These are phyloP conservation scores for Teunomyces funiuensis DNA, from an alignment of 805 yeast genomes.

Conservation along the genomic window DNA sequence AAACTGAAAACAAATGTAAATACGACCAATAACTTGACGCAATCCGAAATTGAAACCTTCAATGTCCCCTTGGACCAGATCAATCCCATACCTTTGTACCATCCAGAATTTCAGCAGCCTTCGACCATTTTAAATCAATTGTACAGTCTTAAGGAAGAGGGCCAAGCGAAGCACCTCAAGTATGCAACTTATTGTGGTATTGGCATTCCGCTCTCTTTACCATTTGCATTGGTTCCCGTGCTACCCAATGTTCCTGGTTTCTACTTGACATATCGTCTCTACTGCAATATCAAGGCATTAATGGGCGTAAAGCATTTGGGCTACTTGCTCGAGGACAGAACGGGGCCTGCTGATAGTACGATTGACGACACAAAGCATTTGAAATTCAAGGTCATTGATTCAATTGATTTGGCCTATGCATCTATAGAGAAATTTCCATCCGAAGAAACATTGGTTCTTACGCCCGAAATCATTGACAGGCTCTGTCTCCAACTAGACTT, in stretches of 20 bases:
- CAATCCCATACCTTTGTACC: slow-evolving; percentile 41
- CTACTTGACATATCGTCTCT: slow-evolving; percentile 75
- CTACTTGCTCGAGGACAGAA: slow-evolving; percentile 45
- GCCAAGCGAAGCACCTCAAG: slow-evolving; percentile 54
- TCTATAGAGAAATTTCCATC: background rate
- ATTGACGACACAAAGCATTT: slow-evolving; percentile 14
- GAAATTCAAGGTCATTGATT: slow-evolving; percentile 12
- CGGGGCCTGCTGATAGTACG: slow-evolving; percentile 7
- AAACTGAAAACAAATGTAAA: slow-evolving; percentile 12
- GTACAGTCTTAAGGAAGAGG: slow-evolving; percentile 39
- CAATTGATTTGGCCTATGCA: slow-evolving; percentile 16
- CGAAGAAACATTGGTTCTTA: slow-evolving; percentile 2
- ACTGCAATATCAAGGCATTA: slow-evolving; percentile 80
- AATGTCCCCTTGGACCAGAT: slow-evolving; percentile 29
- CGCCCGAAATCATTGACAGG: slow-evolving; percentile 35
- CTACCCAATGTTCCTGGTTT: slow-evolving; percentile 92
- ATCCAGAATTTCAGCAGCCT: slow-evolving; percentile 36
- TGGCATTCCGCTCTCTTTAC: slow-evolving; percentile 75
- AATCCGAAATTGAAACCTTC: slow-evolving; percentile 25
- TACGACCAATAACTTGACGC: slow-evolving; percentile 16
- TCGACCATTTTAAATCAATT: slow-evolving; percentile 39
- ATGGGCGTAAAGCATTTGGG: slow-evolving; percentile 70
- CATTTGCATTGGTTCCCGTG: slow-evolving; percentile 79
- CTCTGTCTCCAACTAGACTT: slow-evolving; percentile 48
- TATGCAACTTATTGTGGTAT: slow-evolving; percentile 53